Evolutionary conservation across 2,329 filamentous ascomycete genomes (phyloP).

Genomic region (Elsinoe necatrix): DNA sequence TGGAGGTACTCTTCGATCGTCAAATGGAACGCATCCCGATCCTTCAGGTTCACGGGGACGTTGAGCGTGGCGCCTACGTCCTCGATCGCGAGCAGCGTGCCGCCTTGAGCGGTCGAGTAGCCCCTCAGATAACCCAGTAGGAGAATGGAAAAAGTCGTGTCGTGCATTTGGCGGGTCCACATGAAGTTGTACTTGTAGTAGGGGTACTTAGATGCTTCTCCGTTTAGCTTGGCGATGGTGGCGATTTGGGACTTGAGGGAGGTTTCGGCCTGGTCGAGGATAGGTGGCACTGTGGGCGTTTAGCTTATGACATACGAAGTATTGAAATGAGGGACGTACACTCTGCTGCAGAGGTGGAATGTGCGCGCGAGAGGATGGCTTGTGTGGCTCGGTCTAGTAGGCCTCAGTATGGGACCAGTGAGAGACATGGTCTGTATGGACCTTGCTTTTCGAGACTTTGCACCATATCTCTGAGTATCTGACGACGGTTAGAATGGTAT

Average conservation of each 20-base stretch:
- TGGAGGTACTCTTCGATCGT: conserved; percentile 96
- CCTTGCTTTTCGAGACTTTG: conserved; percentile 73
- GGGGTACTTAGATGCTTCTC: conserved; percentile 72
- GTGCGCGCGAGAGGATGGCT: conserved; percentile 76
- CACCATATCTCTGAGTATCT: conserved; percentile 70
- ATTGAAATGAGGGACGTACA: conserved; percentile 38
- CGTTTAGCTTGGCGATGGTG: conserved; percentile 60
- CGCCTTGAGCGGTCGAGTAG: conserved; percentile 35
- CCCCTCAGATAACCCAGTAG: conserved; percentile 73
- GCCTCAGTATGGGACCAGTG: conserved; percentile 7
- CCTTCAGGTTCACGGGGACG: conserved; percentile 85
- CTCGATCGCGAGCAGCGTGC: conserved; percentile 73
- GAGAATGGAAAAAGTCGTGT: conserved; percentile 53
- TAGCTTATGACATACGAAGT: not conserved
- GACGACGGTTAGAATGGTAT: conserved; percentile 17
- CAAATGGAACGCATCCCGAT: conserved; percentile 83
- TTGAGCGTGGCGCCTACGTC: conserved; percentile 72
- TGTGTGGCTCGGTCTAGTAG: conserved; percentile 61
- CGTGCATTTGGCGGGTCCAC: conserved; percentile 80
- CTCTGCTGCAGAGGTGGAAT: conserved; percentile 67
- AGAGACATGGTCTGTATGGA: conserved; percentile 24
- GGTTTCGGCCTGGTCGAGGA: conserved; percentile 61
- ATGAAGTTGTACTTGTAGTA: conserved; percentile 97
- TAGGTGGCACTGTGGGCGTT: conserved; percentile 48
- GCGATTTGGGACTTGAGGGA: conserved; percentile 64